phyloP scores from a whole-genome alignment of 176 grass and related monocot genomes.

The Olyra latifolia region DNA sequence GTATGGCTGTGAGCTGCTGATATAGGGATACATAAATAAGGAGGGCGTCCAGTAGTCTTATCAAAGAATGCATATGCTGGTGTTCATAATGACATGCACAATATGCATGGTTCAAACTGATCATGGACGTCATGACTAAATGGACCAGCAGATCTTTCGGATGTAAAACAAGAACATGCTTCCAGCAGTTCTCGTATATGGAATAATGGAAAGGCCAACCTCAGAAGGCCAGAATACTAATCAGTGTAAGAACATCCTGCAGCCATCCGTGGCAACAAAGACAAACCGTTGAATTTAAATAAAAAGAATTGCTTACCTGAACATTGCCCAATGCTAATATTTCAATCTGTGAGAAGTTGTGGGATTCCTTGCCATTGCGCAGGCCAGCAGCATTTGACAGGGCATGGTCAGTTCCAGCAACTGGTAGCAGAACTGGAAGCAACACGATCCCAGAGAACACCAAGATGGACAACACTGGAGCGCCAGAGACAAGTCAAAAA shows the following conservation, averaged over 20 bases:
- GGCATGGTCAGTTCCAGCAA: constrained; percentile 64
- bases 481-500: constrained; percentile 1
- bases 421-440: constrained; percentile 72
- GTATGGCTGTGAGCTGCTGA: neutral
- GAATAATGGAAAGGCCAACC: neutral
- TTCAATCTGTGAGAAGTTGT: constrained; percentile 49
- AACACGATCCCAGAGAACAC: constrained; percentile 66
- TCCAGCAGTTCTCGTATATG: neutral
- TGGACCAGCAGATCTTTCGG: neutral
- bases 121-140: neutral
- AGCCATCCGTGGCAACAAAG: neutral
- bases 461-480: constrained; percentile 83
- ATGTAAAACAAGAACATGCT: neutral
- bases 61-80: neutral
- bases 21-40: neutral
- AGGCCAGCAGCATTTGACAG: neutral
- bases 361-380: neutral
- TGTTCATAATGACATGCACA: neutral
- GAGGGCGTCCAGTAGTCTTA: neutral
- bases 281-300: neutral
- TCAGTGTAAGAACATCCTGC: neutral
- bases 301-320: constrained; percentile 39
- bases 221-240: neutral
- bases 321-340: constrained; percentile 79
- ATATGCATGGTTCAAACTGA: neutral